phyloP scores from a whole-genome alignment of 176 grass and related monocot genomes.

The Lolium rigidum region DNA sequence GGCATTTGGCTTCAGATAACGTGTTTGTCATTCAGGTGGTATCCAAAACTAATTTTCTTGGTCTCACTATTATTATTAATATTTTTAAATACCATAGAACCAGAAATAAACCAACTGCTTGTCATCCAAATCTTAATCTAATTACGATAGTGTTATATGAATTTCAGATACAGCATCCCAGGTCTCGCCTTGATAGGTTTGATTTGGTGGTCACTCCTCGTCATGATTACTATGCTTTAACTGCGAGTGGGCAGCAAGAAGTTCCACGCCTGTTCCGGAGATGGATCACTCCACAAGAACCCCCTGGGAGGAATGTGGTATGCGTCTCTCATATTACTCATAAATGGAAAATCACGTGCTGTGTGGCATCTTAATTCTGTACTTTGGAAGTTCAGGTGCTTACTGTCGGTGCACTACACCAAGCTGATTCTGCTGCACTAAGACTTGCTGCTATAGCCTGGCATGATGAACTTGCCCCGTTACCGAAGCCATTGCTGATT shows the following conservation, averaged over 20 bases:
- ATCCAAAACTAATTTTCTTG: slow-evolving; percentile 3
- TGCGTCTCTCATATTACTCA: neutral
- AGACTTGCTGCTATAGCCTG: slow-evolving; percentile 80
- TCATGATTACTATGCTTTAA: slow-evolving; percentile 95
- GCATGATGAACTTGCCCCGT: slow-evolving; percentile 90
- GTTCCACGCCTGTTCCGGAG: slow-evolving; percentile 65
- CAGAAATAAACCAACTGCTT: slow-evolving; percentile 14
- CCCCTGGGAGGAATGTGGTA: slow-evolving; percentile 85
- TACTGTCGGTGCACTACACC: slow-evolving; percentile 82
- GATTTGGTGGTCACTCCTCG: slow-evolving; percentile 89
- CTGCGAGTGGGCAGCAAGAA: slow-evolving; percentile 74
- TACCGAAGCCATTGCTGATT: slow-evolving; percentile 84
- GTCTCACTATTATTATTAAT: slow-evolving; percentile 10
- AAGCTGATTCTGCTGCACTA: slow-evolving; percentile 81
- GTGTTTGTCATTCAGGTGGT: slow-evolving; percentile 94
- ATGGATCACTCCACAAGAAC: slow-evolving; percentile 86
- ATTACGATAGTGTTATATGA: slow-evolving; percentile 16
- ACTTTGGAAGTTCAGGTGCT: slow-evolving; percentile 65
- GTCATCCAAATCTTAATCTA: neutral
- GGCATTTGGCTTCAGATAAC: slow-evolving; percentile 68
- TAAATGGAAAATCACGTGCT: neutral
- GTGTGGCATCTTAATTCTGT: slow-evolving; percentile 30
- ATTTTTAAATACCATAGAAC: slow-evolving; percentile 15
- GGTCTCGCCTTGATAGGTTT: slow-evolving; percentile 79
- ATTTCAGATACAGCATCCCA: slow-evolving; percentile 92